A percentile compares a stretch with the other conserved stretches of the same genome.
phyloP scores from a whole-genome alignment of 2,329 filamentous ascomycete species.

The Colletotrichum spaethianum region DNA sequence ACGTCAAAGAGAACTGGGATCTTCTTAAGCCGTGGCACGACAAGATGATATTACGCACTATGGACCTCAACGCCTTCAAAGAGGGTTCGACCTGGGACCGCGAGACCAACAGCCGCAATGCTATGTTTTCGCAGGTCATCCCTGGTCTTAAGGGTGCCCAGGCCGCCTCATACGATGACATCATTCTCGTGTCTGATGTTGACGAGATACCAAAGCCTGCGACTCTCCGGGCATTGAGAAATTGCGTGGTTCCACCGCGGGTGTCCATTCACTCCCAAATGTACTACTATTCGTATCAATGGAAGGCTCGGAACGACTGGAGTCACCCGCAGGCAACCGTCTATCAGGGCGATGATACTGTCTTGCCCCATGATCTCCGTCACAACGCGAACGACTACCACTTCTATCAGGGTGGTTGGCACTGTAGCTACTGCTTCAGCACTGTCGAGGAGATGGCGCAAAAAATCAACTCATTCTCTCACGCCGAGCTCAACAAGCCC shows the following conservation, averaged over 20 bases:
- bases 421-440: background rate
- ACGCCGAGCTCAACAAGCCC: background rate
- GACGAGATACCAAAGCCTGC: background rate
- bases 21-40: constrained; percentile 55
- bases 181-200: background rate
- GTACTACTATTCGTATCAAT: background rate
- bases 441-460: background rate
- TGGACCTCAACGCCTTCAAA: background rate
- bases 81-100: background rate
- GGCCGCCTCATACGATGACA: background rate
- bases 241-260: background rate
- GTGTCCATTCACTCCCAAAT: background rate
- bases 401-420: background rate
- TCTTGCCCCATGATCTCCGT: background rate
- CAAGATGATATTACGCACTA: background rate
- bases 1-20: constrained; percentile 66
- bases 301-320: background rate
- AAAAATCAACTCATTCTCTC: background rate
- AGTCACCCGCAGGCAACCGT: background rate
- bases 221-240: background rate
- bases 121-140: background rate
- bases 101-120: background rate
- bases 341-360: background rate
- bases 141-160: background rate
- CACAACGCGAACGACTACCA: background rate